Conservation (phyloP, 2,329 filamentous ascomycete genomes). For the Lasiodiplodia sp. region DNA sequence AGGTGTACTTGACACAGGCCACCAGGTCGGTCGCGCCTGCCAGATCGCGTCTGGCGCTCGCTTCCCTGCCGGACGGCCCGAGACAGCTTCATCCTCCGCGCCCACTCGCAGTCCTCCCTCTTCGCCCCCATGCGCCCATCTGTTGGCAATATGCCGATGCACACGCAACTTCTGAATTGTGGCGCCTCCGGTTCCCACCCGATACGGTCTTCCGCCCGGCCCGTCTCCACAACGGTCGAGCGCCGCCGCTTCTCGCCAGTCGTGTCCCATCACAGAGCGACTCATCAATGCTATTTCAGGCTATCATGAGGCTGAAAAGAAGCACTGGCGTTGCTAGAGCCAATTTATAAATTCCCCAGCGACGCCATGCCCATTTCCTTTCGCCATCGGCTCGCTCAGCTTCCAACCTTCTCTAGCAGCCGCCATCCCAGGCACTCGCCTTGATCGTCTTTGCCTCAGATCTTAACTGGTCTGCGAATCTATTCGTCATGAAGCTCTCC, state of each 20-base stretch:
- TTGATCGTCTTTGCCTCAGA: not conserved
- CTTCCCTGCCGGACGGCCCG: conserved; percentile 20
- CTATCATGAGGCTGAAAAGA: conserved; percentile 5
- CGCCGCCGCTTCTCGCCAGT: not conserved
- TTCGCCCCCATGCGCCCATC: conserved; percentile 22
- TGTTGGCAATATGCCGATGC: conserved; percentile 9
- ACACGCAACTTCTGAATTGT: not conserved
- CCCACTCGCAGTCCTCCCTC: conserved; percentile 9
- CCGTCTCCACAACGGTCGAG: conserved; percentile 8
- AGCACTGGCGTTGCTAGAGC: not conserved
- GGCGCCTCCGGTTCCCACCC: not conserved
- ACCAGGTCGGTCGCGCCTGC: conserved; percentile 16
- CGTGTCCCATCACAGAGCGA: not conserved
- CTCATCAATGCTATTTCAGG: conserved; percentile 11
- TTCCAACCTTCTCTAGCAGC: not conserved
- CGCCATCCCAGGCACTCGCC: not conserved
- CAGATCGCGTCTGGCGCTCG: conserved; percentile 14
- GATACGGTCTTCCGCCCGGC: conserved; percentile 1
- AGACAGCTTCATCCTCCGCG: conserved; percentile 6
- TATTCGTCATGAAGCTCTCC: conserved; percentile 13
- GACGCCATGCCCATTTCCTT: not conserved
- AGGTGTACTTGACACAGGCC: conserved; percentile 10
- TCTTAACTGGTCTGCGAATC: not conserved
- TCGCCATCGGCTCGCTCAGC: conserved; percentile 9
- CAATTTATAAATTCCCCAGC: not conserved